Percentiles rank a stretch among this genome's conserved stretches.
Conservation (phyloP, 306 rosid genomes). For the Ceratonia siliqua region DNA sequence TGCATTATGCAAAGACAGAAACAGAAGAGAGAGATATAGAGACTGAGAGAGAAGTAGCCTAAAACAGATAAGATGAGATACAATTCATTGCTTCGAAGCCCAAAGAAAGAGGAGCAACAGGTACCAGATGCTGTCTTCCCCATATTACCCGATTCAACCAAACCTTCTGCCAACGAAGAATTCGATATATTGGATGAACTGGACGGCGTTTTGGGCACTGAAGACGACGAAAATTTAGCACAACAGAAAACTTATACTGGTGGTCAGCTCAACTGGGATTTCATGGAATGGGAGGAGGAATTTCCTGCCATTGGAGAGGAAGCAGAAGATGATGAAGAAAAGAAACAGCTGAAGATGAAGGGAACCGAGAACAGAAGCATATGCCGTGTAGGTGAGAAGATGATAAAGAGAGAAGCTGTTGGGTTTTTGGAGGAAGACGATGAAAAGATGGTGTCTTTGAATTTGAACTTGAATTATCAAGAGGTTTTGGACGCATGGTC, state of each 20-base stretch:
- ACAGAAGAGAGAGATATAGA: neutral
- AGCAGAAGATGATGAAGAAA: conserved; percentile 6
- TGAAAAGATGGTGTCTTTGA: conserved; percentile 48
- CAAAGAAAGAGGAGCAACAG: conserved; percentile 70
- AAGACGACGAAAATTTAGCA: conserved; percentile 25
- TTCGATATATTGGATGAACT: conserved; percentile 52
- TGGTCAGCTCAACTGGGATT: conserved; percentile 57
- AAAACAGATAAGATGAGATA: conserved; percentile 8
- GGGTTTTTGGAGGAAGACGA: conserved; percentile 59
- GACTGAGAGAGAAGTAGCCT: neutral
- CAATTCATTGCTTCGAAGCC: conserved; percentile 33
- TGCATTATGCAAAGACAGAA: neutral
- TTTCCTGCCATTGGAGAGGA: conserved; percentile 32
- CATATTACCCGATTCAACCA: conserved; percentile 9
- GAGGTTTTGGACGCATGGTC: conserved; percentile 90
- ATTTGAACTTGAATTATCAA: conserved; percentile 78
- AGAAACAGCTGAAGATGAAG: conserved; percentile 1
- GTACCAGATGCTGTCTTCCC: conserved; percentile 47
- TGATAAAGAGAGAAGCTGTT: conserved; percentile 47
- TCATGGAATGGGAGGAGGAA: conserved; percentile 59
- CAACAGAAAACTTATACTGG: neutral
- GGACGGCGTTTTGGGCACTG: conserved; percentile 47
- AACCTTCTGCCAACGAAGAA: conserved; percentile 35
- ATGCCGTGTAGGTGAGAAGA: neutral
- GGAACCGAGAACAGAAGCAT: conserved; percentile 22